Conservation (phyloP, 306 rosid species). For the Cicer cuneatum region DNA sequence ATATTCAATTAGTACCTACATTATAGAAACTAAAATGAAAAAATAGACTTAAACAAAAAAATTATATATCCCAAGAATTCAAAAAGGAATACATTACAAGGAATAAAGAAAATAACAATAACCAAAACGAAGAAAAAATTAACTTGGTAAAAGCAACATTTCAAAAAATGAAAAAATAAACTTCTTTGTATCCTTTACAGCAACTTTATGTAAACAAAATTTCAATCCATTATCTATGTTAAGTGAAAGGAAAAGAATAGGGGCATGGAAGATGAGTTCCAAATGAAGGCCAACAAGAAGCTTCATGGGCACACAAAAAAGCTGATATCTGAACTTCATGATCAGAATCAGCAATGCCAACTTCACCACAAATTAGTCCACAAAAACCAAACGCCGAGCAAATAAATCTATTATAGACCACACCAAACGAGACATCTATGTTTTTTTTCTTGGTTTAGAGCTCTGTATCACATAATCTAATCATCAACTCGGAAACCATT, state of each 20-base stretch:
- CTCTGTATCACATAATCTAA: conserved; percentile 84
- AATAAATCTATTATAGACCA: conserved; percentile 14
- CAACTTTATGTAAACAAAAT: background rate
- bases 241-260: conserved; percentile 19
- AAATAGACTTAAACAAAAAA: too few relatives aligned
- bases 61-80: too few relatives aligned
- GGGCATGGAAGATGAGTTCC: conserved; percentile 9
- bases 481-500: conserved; percentile 88
- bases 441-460: conserved; percentile 45
- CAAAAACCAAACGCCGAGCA: conserved; percentile 33
- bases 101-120: too few relatives aligned
- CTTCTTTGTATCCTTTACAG: conserved; percentile 13
- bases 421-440: conserved; percentile 21
- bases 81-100: too few relatives aligned
- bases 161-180: background rate
- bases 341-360: conserved; percentile 13
- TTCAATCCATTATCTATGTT: background rate
- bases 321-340: conserved; percentile 13
- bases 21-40: too few relatives aligned
- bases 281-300: conserved; percentile 19
- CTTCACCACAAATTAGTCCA: conserved; percentile 19
- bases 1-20: too few relatives aligned
- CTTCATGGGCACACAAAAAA: conserved; percentile 5
- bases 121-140: too few relatives aligned
- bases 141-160: background rate